Percentiles rank a stretch among this genome's conserved stretches.
Conservation (phyloP, 257 asterid genomes). For the Solanum chmielewskii region DNA sequence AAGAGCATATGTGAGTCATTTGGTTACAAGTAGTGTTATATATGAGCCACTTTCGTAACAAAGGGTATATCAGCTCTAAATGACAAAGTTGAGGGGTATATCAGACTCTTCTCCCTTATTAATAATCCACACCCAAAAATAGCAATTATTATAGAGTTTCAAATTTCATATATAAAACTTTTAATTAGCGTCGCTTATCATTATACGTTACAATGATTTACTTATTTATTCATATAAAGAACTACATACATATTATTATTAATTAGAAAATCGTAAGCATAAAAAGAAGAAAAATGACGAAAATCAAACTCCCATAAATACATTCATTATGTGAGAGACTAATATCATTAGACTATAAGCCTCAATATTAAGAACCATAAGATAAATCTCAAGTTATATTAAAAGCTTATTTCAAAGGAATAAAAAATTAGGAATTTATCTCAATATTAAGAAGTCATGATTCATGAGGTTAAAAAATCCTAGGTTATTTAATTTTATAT, state of each 20-base stretch:
- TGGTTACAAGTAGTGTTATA: no score
- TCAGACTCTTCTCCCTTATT: background rate
- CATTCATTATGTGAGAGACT: no score
- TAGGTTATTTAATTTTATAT: background rate
- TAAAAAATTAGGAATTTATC: background rate
- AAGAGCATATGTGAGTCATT: no score
- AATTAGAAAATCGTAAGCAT: no score
- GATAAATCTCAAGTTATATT: background rate
- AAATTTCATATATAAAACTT: background rate
- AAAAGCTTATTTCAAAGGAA: background rate
- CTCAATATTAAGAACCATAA: background rate
- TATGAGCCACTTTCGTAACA: no score
- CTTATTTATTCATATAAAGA: background rate
- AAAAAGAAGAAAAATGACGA: no score
- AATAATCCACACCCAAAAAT: background rate
- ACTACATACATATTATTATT: no score
- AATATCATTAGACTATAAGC: background rate
- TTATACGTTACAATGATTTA: background rate
- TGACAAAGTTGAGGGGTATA: no score
- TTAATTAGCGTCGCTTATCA: fast-evolving
- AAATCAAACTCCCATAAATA: background rate
- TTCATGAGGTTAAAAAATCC: background rate
- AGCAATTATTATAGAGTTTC: background rate
- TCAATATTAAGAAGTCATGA: background rate
- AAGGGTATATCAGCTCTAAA: no score